These are phyloP conservation scores for Penicillium sp. DNA, from an alignment of 2,329 filamentous ascomycete genomes.

Conservation along the genomic window DNA sequence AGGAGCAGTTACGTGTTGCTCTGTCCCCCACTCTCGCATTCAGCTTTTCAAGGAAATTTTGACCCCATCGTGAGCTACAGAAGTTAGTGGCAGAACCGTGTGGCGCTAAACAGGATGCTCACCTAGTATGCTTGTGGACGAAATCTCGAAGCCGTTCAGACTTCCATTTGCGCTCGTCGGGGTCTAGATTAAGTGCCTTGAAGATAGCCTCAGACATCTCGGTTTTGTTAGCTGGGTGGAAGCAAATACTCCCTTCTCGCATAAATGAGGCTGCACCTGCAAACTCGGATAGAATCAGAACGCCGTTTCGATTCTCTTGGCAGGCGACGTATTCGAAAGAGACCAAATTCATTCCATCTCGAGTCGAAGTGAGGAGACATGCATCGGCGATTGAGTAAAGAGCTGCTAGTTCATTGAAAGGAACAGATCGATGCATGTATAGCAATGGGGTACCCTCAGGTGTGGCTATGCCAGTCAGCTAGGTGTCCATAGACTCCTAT, in stretches of 20 bases:
- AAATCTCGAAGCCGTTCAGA: slow-evolving; percentile 85
- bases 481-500: not conserved
- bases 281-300: slow-evolving; percentile 92
- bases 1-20: not conserved
- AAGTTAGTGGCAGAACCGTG: not conserved
- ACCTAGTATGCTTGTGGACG: slow-evolving; percentile 87
- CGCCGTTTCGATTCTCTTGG: slow-evolving; percentile 80
- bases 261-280: slow-evolving; percentile 91
- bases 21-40: not conserved
- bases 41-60: slow-evolving; percentile 29
- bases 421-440: slow-evolving; percentile 89
- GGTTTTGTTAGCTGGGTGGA: slow-evolving; percentile 95
- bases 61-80: slow-evolving; percentile 35
- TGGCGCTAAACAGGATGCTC: slow-evolving; percentile 13
- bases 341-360: slow-evolving; percentile 96
- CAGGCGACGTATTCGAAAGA: slow-evolving; percentile 96
- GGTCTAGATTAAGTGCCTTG: slow-evolving; percentile 82
- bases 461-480: slow-evolving; percentile 56
- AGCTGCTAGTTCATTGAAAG: slow-evolving; percentile 91
- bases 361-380: slow-evolving; percentile 83
- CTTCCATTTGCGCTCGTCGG: slow-evolving; percentile 75
- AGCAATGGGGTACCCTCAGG: slow-evolving; percentile 96
- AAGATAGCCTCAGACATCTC: slow-evolving; percentile 86
- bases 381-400: slow-evolving; percentile 87
- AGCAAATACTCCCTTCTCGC: slow-evolving; percentile 76